Evolutionary conservation across 108 stramenopile genomes (phyloP), one percentile per base, ranked within the genome.

Genomic region (Nannochloropsis gaditana): DNA sequence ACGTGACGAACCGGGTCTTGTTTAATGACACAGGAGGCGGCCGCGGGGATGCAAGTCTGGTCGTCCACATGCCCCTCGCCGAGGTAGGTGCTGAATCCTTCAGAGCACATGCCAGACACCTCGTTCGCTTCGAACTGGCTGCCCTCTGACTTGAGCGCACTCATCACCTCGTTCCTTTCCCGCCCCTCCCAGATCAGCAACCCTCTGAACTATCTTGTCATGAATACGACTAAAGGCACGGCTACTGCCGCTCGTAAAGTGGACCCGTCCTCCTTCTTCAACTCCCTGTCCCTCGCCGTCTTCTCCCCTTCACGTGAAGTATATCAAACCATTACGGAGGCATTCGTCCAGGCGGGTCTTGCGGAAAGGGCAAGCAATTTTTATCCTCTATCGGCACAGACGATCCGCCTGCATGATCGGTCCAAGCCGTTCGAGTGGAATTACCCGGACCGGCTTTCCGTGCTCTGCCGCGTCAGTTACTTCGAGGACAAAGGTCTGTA

Each of bases 341-440:
- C 59, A 15, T 73, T 73, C 59, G 8, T 73, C 59, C 59, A 73
- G 59, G 59, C 59, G 3, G 59, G 59, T 15, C n/a, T 73, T 15
- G 6, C 15, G 59, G 59, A 73, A 73, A n/a, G 59, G 2, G 59
- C 59, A 73, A n/a, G 15, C 19, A 73, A 73, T 8, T 6, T n/a
- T n/a, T 73, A 73, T n/a, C 59, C 59, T 5, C 4, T 73, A n/a
- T 73, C 59, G 59, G 59, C 19, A 0, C 59, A 73, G 59, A 73
- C 59, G 5, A 15, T 73, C 59, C 59, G 59, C 4, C 59, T 73
- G 59, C 59, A 73, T 6, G 59, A 73, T 73, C 59, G 59, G 0
- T 73, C 59, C 59, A 73, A 73, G 59, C 59, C 59, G 19, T 73
- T 73, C 59, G 59, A 73, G 59, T 73, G n/a, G 19, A n/a, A 73